Percentiles rank a stretch among this genome's conserved stretches.
These are phyloP conservation scores for Globisporangium ultimum DNA, from an alignment of 352 stramenopile genomes.

Conservation along the genomic window DNA sequence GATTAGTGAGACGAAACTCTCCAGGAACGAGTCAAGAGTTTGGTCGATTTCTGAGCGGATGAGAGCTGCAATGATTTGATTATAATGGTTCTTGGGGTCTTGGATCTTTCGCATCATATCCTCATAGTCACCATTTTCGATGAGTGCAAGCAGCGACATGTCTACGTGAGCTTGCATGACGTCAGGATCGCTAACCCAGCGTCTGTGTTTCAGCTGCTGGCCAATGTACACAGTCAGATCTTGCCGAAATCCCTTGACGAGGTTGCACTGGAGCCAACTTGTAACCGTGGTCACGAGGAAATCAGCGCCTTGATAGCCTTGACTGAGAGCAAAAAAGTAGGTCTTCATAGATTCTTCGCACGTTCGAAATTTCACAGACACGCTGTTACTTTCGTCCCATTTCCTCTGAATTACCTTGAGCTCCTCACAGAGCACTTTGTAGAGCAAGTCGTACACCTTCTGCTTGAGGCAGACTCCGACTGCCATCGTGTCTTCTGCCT, in stretches of 20 bases:
- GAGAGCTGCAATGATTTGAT: not conserved
- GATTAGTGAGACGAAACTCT: not conserved
- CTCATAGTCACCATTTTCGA: not conserved
- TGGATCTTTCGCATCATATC: not conserved
- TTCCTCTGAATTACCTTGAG: not conserved
- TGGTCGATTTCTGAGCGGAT: not conserved
- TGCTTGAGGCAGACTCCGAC: not conserved
- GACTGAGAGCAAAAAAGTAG: not conserved
- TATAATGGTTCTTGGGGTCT: not conserved
- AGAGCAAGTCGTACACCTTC: not conserved
- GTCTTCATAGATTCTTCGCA: not conserved
- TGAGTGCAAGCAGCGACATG: not conserved
- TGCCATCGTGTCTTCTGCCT: not conserved
- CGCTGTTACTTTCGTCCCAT: not conserved
- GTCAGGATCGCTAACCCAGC: not conserved
- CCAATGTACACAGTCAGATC: not conserved
- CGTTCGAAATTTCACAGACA: not conserved
- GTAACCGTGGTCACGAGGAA: not conserved
- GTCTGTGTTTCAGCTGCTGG: not conserved
- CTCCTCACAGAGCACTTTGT: not conserved
- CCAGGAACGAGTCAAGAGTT: not conserved
- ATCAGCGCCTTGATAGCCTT: not conserved
- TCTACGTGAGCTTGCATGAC: not conserved
- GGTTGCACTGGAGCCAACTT: not conserved
- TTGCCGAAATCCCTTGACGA: not conserved